A percentile compares a stretch with the other conserved stretches of the same genome.
These are phyloP conservation scores for Cladosporium sphaerospermum DNA, from an alignment of 2,329 filamentous ascomycete genomes.

Conservation along the genomic window DNA sequence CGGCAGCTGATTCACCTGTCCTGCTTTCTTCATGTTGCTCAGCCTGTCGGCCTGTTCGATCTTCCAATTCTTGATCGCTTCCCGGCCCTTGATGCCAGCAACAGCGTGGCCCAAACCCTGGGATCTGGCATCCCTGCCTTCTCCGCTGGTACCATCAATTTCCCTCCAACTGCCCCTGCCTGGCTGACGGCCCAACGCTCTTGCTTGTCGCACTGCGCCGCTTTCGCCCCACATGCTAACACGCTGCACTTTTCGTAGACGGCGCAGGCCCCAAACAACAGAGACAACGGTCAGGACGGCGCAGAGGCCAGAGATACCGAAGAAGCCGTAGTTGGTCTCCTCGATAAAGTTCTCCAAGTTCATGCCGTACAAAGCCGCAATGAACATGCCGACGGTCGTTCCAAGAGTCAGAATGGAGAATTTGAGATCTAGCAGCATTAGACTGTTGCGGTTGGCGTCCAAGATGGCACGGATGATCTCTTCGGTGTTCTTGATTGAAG, in stretches of 20 bases:
- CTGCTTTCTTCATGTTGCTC: neutral
- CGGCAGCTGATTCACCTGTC: neutral
- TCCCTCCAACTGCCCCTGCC: conserved; percentile 27
- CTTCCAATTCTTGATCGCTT: conserved; percentile 15
- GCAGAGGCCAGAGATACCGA: conserved; percentile 64
- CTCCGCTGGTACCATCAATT: conserved; percentile 17
- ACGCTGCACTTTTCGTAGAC: conserved; percentile 77
- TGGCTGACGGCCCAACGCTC: conserved; percentile 6
- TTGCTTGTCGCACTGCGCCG: conserved; percentile 24
- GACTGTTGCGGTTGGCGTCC: conserved; percentile 93
- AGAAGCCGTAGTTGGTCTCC: conserved; percentile 83
- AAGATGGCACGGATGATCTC: conserved; percentile 97
- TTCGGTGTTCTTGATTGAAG: conserved; percentile 93
- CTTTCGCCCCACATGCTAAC: conserved; percentile 75
- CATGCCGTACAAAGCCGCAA: conserved; percentile 99
- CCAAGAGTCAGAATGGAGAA: conserved; percentile 93
- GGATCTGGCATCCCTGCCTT: conserved; percentile 10
- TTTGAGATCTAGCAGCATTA: conserved; percentile 95
- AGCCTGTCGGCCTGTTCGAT: conserved; percentile 7
- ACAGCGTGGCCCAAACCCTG: conserved; percentile 22
- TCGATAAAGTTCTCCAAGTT: conserved; percentile 98
- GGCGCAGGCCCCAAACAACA: conserved; percentile 75
- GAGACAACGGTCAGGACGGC: conserved; percentile 68
- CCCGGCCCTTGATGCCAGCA: conserved; percentile 23
- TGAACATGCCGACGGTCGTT: conserved; percentile 88